Conservation (phyloP, 768 basidiomycete genomes). For the Pleurotus tuber-regium region DNA sequence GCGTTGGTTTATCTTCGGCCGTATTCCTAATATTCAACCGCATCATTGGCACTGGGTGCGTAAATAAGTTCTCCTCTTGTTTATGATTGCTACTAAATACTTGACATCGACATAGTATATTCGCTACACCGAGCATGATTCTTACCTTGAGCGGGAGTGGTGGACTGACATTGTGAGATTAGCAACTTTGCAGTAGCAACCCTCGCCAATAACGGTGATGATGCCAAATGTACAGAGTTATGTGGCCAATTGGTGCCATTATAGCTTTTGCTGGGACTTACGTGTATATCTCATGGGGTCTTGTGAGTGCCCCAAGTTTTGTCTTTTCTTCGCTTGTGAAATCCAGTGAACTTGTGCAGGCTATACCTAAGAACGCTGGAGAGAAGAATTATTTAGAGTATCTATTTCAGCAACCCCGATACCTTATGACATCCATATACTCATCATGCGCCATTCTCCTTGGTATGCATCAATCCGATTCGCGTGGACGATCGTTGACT, state of each 20-base stretch:
- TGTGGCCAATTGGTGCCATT: constrained; percentile 42
- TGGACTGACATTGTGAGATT: not conserved
- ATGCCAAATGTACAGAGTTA: constrained; percentile 21
- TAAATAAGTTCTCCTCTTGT: no score
- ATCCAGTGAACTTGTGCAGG: constrained; percentile 27
- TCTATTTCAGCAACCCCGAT: constrained; percentile 53
- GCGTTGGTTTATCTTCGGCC: constrained; percentile 28
- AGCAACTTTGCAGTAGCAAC: no score
- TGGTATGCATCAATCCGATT: constrained; percentile 22
- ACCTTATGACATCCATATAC: constrained; percentile 54
- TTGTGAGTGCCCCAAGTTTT: constrained; percentile 27
- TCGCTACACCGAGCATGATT: constrained; percentile 41
- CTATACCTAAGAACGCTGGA: constrained; percentile 60
- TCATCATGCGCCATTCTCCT: constrained; percentile 52
- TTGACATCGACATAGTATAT: no score
- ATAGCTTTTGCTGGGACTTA: constrained; percentile 38
- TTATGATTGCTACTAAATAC: no score
- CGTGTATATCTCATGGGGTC: constrained; percentile 40
- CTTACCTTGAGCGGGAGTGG: constrained; percentile 30
- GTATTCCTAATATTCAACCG: constrained; percentile 43
- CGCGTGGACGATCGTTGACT: not conserved
- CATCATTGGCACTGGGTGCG: constrained; percentile 45
- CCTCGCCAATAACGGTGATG: no score
- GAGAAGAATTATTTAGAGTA: constrained; percentile 73
- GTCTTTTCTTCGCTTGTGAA: not conserved